A percentile compares a stretch with the other conserved stretches of the same genome.
phyloP scores from a whole-genome alignment of 306 rosid genomes.

The Lathyrus aphaca region DNA sequence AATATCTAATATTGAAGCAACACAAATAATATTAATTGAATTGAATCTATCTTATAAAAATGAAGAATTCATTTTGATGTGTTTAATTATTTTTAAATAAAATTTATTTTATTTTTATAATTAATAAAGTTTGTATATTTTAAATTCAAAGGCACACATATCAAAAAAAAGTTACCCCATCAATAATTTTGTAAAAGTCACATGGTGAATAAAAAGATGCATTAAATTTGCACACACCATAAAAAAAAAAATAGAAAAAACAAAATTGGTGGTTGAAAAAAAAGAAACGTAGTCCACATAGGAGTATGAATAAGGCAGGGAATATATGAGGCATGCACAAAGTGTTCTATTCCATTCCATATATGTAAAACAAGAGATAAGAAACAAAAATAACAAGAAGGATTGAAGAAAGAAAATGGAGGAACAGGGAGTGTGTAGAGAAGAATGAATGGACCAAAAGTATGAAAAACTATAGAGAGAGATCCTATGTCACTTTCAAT shows the following conservation, averaged over 20 bases:
- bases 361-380: constrained; percentile 10
- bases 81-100: too few species aligned
- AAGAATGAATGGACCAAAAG: constrained; percentile 26
- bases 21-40: too few species aligned
- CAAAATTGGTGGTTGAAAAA: background rate
- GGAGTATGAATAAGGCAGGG: background rate
- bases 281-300: constrained; percentile 3
- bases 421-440: background rate
- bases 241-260: too few species aligned
- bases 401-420: background rate
- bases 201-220: too few species aligned
- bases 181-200: too few species aligned
- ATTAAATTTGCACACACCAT: background rate
- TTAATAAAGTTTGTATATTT: too few species aligned
- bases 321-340: constrained; percentile 6
- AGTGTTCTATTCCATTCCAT: constrained; percentile 17
- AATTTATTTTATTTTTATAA: too few species aligned
- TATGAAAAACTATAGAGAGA: constrained; percentile 32
- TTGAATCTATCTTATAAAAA: too few species aligned
- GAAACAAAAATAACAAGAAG: background rate
- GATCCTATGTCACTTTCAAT: constrained; percentile 53
- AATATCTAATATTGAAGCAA: too few species aligned
- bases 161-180: too few species aligned
- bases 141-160: too few species aligned
- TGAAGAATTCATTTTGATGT: too few species aligned